These are phyloP conservation scores for Lecanicillium sp. DNA, from an alignment of 2,329 filamentous ascomycete species.

Conservation along the genomic window DNA sequence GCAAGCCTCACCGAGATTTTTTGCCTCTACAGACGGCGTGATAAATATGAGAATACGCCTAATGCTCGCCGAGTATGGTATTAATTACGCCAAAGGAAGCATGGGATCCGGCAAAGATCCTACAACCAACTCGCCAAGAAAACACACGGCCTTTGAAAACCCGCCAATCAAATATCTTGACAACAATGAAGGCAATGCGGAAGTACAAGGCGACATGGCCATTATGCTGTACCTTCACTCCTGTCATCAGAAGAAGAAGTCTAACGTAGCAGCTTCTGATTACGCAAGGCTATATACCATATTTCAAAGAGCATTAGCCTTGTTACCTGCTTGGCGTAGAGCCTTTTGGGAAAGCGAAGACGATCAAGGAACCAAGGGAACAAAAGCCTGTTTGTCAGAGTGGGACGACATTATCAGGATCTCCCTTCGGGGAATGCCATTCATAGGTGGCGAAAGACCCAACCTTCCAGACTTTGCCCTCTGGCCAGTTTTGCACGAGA, in stretches of 20 bases:
- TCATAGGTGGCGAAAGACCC: constrained; percentile 33
- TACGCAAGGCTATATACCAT: constrained; percentile 29
- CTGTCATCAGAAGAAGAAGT: constrained; percentile 30
- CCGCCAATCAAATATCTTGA: constrained; percentile 43
- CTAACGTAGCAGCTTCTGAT: constrained; percentile 16
- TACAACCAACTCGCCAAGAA: constrained; percentile 4
- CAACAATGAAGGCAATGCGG: constrained; percentile 39
- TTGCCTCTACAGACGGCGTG: constrained; percentile 36
- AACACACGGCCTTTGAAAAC: constrained; percentile 9
- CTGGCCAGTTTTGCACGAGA: constrained; percentile 45
- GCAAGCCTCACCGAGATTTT: constrained; percentile 40
- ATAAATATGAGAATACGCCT: constrained; percentile 41
- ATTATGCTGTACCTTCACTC: constrained; percentile 55
- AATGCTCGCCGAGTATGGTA: constrained; percentile 39
- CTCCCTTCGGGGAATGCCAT: constrained; percentile 25
- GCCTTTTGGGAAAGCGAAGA: too few relatives aligned
- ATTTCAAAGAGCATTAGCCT: constrained; percentile 31
- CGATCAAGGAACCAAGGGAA: constrained; percentile 8
- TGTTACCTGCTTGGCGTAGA: constrained; percentile 1
- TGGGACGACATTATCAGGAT: constrained; percentile 27
- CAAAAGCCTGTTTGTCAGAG: constrained; percentile 23
- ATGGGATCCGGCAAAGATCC: constrained; percentile 18
- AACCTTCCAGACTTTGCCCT: constrained; percentile 47
- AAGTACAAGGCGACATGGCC: constrained; percentile 39
- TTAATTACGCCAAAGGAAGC: constrained; percentile 39